Base-by-base conservation (phyloP, 2,329 filamentous ascomycete species). In the Dryadomyces quercus-mongolicae region DNA sequence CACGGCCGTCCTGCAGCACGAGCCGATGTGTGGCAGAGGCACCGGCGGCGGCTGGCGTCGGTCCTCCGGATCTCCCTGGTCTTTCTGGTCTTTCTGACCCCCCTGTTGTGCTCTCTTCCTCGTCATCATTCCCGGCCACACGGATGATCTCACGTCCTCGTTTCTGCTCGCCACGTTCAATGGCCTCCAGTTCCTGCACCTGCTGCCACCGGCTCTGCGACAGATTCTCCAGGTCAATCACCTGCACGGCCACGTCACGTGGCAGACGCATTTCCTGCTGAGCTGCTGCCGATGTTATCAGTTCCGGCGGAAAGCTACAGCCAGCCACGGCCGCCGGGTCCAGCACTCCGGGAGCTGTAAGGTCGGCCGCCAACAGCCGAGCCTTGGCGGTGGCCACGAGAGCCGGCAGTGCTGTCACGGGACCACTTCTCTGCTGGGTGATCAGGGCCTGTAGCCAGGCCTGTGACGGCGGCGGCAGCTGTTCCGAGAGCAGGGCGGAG, bases 201-300 rank as follows among this genome's bases (percentile, higher is more conserved):
- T 96, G 89, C 59, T 88, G 85, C 88, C 91, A 95, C 52, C 86
- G 78, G 61, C 85, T 89, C 52, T 79, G 76, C 2, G 84, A 78
- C 20, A 97, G 77, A 64, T 97, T 91, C 64, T 95, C 85, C 8
- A 97, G 75, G 62, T 94, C 90, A 1, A 95, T 71, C 1, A 97
- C 80, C 67, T 97, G 93, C 1, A 93, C 84, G 3, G 85, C 74
- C 1, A 92, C 74, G 36, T 88, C 79, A 1, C 74, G 75, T 0
- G 71, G 57, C 0, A 97, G 71, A 0, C 68, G 70, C 4, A 71
- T 68, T 56, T 88, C 80, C 58, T 77, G 74, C 10, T 76, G 67
- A 1, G 42, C 22, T 15, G 59, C 80, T 72, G 49, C 73, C 68
- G n/a, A 83, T 68, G 58, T 78, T n/a, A 53, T 16, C 2, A 59